A percentile compares a stretch with the other conserved stretches of the same genome.
Conservation (phyloP, 2,329 filamentous ascomycete species). For the Diplodia mutila region DNA sequence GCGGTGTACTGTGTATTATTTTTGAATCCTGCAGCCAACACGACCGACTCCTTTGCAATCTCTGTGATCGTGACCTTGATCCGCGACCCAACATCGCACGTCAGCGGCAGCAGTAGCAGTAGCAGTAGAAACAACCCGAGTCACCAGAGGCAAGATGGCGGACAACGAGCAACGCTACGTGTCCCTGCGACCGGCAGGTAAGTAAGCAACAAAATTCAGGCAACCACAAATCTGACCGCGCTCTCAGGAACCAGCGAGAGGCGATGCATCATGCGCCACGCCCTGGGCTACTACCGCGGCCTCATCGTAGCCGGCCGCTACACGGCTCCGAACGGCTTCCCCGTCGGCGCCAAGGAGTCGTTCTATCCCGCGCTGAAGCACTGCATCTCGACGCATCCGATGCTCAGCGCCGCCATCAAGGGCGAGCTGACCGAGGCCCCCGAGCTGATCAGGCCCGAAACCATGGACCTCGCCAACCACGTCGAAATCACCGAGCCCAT, state of each 20-base stretch:
- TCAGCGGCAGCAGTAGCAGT: not conserved
- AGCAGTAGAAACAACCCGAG: not conserved
- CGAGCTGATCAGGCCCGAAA: conserved; percentile 36
- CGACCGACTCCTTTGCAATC: not conserved
- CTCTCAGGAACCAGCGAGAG: conserved; percentile 29
- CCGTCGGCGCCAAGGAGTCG: not conserved
- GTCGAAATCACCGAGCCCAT: conserved; percentile 36
- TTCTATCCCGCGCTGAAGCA: conserved; percentile 36
- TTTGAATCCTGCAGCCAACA: not conserved
- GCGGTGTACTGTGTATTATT: not conserved
- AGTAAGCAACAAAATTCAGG: not conserved
- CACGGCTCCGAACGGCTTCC: not conserved
- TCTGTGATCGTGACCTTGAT: not conserved
- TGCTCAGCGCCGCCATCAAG: conserved; percentile 43
- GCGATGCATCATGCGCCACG: conserved; percentile 28
- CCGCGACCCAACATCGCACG: not conserved
- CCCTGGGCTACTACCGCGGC: conserved; percentile 29
- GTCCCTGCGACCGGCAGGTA: conserved; percentile 6
- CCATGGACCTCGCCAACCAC: conserved; percentile 47
- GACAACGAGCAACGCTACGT: not conserved
- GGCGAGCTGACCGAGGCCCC: conserved; percentile 45
- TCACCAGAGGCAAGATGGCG: not conserved
- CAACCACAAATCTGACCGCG: not conserved
- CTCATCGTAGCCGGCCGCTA: conserved; percentile 28
- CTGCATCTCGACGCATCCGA: conserved; percentile 47